Base-by-base conservation (phyloP, 306 rosid species). In the Lathyrus aphaca region DNA sequence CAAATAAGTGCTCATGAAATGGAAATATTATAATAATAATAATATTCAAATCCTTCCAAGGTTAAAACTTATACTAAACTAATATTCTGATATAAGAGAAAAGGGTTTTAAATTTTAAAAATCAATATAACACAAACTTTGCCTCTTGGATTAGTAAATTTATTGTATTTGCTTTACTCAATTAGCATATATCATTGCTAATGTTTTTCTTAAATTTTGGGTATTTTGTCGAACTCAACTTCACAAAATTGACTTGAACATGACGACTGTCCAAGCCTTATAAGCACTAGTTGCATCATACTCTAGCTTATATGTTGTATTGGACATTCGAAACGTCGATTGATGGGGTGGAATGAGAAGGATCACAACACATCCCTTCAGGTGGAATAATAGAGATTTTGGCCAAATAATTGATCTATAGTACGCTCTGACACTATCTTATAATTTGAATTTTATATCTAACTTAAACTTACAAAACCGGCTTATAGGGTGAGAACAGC, bases 131-230 rank as follows among this genome's bases (percentile, higher is more conserved):
- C 60, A 39, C 39, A 61, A 59, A 35, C 46, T 56, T 64, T 14
- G 16, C 37, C 35, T 51, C 39, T 53, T 17, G 44, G 40, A 60
- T 42, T 30, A 49, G 71, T 56, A 37, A 71, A 53, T 48, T 50
- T 13, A 38, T 43, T 38, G 30, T 48, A 74, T 46, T 70, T 35
- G 53, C 19, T 69, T 27, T 35, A 44, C 35, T 38, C 35, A 51
- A 50, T 53, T 60, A 68, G 44, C 53, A 32, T 63, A 37, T 61
- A 54, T 46, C 65, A 67, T 38, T 38, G 77, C 57, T 46, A 66
- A 50, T 12, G 56, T 3, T 50, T 3, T 50, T 17, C 27, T 8
- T 9, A 49, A 12, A 49, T 14, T 49, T 49, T 49, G 56, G 13
- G 25, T 49, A 16, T 17, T 8, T 16, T 11, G 13, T 50, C 2